A percentile compares a stretch with the other conserved stretches of the same genome.
phyloP scores from a whole-genome alignment of 2,329 filamentous ascomycete genomes.

The Biscogniauxia marginata region DNA sequence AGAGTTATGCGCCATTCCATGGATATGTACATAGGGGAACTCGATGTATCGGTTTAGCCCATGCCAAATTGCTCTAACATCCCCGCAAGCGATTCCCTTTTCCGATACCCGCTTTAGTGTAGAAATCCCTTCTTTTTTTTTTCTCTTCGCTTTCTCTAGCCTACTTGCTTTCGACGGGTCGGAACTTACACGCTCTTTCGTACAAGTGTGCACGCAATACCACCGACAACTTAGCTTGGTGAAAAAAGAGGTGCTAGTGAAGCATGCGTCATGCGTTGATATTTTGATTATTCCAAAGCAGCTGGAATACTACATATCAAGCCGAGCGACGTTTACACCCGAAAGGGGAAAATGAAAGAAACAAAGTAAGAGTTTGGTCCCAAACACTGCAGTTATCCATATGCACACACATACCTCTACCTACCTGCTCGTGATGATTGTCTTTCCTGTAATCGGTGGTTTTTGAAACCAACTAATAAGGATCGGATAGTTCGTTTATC shows the following conservation, averaged over 20 bases:
- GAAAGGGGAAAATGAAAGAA: too few species aligned
- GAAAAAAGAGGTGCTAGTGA: not conserved
- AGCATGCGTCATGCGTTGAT: not conserved
- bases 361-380: too few species aligned
- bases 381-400: not conserved
- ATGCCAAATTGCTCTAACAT: not conserved
- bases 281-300: not conserved
- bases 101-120: not conserved
- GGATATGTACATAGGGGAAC: not conserved
- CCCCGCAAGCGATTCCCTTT: not conserved
- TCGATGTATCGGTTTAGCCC: not conserved
- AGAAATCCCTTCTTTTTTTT: not conserved
- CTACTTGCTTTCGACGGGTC: not conserved
- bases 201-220: not conserved
- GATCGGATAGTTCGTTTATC: conserved; percentile 13
- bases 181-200: not conserved
- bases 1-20: not conserved
- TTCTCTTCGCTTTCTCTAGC: not conserved
- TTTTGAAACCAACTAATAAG: conserved; percentile 19
- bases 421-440: not conserved
- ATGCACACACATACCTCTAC: not conserved
- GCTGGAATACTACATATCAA: too few species aligned
- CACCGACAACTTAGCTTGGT: not conserved
- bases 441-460: conserved; percentile 20
- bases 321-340: too few species aligned